Base-by-base conservation (phyloP, 192 early-diverging fungal species). In the Backusella liffmaniae region DNA sequence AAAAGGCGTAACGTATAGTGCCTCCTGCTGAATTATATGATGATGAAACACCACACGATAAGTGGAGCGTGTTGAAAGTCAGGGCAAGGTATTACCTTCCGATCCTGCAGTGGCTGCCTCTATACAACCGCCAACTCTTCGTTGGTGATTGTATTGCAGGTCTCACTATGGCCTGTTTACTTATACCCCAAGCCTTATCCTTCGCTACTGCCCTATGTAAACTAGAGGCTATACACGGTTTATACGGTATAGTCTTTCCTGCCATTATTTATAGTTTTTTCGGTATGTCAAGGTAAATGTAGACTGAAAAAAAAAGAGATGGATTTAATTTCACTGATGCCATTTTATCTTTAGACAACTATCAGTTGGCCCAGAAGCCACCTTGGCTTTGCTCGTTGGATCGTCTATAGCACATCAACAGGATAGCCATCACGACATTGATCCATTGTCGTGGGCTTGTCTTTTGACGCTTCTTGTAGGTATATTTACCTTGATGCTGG, bases 81-180 rank as follows among this genome's bases (percentile, higher is more conserved):
- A 89, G 96, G 23, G 66, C 93, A 41, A 92, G 91, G 51, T 97
- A 98, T 88, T 99, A 98, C 79, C 92, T 99, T 46, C 97, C 97
- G 9, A 90, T 97, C 16, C 83, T 95, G n/a, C 90, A 92, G 13
- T 99, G 97, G 97, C 78, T 97, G 18, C 95, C 96, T 21, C 76
- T 80, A 18, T 98, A 97, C 84, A 80, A 86, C 23, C 49, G 90
- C 16, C 67, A 82, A 18, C 85, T 90, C 26, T 87, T 99, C 66
- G 84, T 85, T 16, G 80, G 80, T 4, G 96, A 99, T 78, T 78
- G 94, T 30, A 84, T 95, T 39, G 96, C 97, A 13, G 96, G 96
- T 9, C 83, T 96, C 34, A 96, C 96, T 37, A 83, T 93, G 21
- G 84, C 91, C 15, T 89, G 89, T 36, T 70, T 95, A 77, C 85